These are phyloP conservation scores for Coemansia javaensis DNA, from an alignment of 192 early-diverging fungal species.

Conservation along the genomic window DNA sequence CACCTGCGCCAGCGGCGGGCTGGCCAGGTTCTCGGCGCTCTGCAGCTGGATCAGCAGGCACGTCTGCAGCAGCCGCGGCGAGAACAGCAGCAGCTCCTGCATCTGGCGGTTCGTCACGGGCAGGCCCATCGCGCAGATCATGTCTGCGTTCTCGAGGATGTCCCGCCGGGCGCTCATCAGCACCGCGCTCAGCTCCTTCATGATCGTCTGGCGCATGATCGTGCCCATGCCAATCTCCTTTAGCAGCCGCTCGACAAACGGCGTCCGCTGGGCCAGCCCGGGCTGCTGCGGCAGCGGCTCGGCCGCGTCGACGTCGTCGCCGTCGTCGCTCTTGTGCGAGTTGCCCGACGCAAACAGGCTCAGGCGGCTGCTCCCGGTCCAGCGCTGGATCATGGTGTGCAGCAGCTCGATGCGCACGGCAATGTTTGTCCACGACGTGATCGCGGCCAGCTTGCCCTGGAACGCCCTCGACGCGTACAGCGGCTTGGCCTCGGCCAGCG, in stretches of 20 bases:
- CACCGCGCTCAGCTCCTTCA: constrained; percentile 58
- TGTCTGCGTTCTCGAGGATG: constrained; percentile 62
- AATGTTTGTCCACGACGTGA: constrained; percentile 73
- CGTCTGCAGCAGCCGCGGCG: constrained; percentile 75
- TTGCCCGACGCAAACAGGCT: constrained; percentile 25
- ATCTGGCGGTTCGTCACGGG: constrained; percentile 64
- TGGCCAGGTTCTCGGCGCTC: constrained; percentile 49
- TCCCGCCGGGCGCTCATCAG: constrained; percentile 61
- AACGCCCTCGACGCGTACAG: constrained; percentile 64
- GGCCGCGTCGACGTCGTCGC: no score
- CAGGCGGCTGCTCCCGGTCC: constrained; percentile 67
- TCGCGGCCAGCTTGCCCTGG: constrained; percentile 64
- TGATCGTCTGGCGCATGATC: constrained; percentile 68
- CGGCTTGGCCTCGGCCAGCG: constrained; percentile 59
- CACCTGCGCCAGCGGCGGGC: constrained; percentile 46
- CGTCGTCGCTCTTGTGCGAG: constrained; percentile 8
- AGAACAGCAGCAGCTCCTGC: constrained; percentile 68
- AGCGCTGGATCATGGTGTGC: constrained; percentile 69
- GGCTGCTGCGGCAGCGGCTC: background rate
- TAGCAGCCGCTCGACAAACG: constrained; percentile 80
- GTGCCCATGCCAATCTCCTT: constrained; percentile 75
- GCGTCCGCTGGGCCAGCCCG: constrained; percentile 43
- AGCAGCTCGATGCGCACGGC: constrained; percentile 67
- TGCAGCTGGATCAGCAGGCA: constrained; percentile 72
- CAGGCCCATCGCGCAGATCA: constrained; percentile 68